Conservation (phyloP, 768 basidiomycete genomes). For the Russula emetica region DNA sequence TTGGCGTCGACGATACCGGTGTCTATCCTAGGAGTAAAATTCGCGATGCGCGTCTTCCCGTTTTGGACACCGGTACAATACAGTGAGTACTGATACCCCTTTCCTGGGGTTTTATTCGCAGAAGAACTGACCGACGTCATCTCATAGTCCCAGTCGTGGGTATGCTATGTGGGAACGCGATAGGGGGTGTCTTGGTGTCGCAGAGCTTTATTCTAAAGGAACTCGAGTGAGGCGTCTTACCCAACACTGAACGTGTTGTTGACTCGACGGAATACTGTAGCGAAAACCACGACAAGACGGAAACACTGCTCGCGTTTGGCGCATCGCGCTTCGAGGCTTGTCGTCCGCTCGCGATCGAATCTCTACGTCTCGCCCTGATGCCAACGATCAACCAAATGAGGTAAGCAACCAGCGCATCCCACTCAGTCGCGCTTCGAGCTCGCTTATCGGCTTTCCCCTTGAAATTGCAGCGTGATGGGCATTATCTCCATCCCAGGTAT, state of each 20-base stretch:
- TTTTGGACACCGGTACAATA: constrained; percentile 77
- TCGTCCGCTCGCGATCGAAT: constrained; percentile 71
- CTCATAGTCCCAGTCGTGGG: constrained; percentile 71
- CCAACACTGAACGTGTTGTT: neutral
- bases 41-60: constrained; percentile 71
- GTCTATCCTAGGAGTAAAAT: constrained; percentile 69
- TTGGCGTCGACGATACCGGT: constrained; percentile 71
- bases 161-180: constrained; percentile 80
- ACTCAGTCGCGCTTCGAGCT: neutral
- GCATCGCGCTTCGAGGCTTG: constrained; percentile 83
- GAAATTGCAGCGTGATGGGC: constrained; percentile 53
- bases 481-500: constrained; percentile 80
- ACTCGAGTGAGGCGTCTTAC: constrained; percentile 49
- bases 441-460: neutral
- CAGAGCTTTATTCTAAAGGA: constrained; percentile 68
- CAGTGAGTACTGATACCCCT: constrained; percentile 11
- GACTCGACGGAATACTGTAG: constrained; percentile 35
- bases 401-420: constrained; percentile 33
- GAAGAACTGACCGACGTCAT: neutral
- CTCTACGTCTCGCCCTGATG: constrained; percentile 69
- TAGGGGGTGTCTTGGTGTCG: constrained; percentile 70
- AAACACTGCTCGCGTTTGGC: constrained; percentile 82
- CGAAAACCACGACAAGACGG: constrained; percentile 81
- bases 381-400: constrained; percentile 88
- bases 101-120: neutral